These are phyloP conservation scores for Oxytropis ochrocephala DNA, from an alignment of 306 rosid species.

Conservation along the genomic window DNA sequence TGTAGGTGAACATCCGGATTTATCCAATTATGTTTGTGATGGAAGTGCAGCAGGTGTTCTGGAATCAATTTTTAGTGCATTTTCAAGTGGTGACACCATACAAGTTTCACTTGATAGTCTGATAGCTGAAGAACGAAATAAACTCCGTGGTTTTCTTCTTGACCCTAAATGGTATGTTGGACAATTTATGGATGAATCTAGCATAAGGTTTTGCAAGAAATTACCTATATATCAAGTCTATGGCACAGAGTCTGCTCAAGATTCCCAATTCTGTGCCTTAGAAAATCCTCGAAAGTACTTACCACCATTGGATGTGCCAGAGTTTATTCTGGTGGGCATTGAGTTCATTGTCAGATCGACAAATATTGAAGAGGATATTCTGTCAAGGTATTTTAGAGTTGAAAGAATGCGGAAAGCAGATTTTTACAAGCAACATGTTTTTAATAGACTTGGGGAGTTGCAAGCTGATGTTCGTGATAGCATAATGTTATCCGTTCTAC, in stretches of 20 bases:
- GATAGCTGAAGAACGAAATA: slow-evolving; percentile 61
- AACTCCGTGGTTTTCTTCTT: slow-evolving; percentile 75
- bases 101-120: slow-evolving; percentile 50
- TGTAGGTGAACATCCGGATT: slow-evolving; percentile 64
- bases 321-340: slow-evolving; percentile 64
- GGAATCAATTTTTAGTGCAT: slow-evolving; percentile 56
- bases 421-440: slow-evolving; percentile 60
- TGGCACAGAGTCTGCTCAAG: slow-evolving; percentile 44
- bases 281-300: slow-evolving; percentile 73
- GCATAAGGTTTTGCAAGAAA: slow-evolving; percentile 53
- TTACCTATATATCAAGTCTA: slow-evolving; percentile 75
- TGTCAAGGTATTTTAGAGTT: slow-evolving; percentile 70
- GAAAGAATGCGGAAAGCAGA: slow-evolving; percentile 79
- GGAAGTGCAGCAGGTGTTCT: slow-evolving; percentile 64
- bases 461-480: slow-evolving; percentile 75
- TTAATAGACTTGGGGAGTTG: slow-evolving; percentile 63
- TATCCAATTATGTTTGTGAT: slow-evolving; percentile 60
- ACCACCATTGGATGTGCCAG: slow-evolving; percentile 70
- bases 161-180: slow-evolving; percentile 91
- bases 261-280: slow-evolving; percentile 60
- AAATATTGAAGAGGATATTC: slow-evolving; percentile 60
- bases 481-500: slow-evolving; percentile 71
- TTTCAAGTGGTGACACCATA: slow-evolving; percentile 39
- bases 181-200: slow-evolving; percentile 47
- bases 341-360: slow-evolving; percentile 69